Conservation (phyloP, 2,329 filamentous ascomycete species). For the Aspergillus fumigatus region DNA sequence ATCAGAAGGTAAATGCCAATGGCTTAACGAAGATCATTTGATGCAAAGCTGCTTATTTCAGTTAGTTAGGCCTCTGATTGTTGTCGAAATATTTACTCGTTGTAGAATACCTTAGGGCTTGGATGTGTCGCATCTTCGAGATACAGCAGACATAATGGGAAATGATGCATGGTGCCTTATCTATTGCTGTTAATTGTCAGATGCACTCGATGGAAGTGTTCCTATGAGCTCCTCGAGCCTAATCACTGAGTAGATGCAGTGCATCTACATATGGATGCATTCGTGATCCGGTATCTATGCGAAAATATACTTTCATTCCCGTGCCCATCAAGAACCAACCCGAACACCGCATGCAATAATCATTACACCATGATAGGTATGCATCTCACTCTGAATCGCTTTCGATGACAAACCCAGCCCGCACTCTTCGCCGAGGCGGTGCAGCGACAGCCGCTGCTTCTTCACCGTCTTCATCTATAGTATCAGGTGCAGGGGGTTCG, state of each 20-base stretch:
- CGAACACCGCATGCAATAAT: conserved; percentile 29
- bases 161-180: not conserved
- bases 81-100: not conserved
- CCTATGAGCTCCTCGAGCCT: not conserved
- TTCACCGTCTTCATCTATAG: conserved; percentile 22
- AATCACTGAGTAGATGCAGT: not conserved
- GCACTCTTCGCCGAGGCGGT: conserved; percentile 31
- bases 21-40: not conserved
- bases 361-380: conserved; percentile 1
- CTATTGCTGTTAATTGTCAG: not conserved
- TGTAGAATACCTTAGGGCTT: not conserved
- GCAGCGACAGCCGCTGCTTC: conserved; percentile 27
- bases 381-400: conserved; percentile 39
- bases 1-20: not conserved
- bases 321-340: not conserved
- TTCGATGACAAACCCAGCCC: conserved; percentile 40
- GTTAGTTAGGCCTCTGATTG: not conserved
- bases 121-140: not conserved
- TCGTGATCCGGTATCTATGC: not conserved
- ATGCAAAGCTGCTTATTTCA: not conserved
- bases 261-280: not conserved
- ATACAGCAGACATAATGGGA: not conserved
- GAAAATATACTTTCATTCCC: not conserved
- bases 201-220: not conserved
- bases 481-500: conserved; percentile 4